phyloP scores from a whole-genome alignment of 2,329 filamentous ascomycete genomes.

The Fusarium abutilonis region DNA sequence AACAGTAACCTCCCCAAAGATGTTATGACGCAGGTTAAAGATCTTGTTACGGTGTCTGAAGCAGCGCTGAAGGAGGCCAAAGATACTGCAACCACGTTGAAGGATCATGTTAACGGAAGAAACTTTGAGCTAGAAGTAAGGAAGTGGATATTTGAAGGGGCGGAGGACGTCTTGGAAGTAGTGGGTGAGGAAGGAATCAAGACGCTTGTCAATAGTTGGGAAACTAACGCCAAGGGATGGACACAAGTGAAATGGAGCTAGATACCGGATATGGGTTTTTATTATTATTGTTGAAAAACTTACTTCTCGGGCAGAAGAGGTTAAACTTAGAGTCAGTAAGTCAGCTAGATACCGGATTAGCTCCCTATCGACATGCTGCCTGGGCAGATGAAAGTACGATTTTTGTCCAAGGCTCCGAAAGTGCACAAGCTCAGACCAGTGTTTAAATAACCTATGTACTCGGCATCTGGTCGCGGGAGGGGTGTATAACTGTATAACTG shows the following conservation, averaged over 20 bases:
- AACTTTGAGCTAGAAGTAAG: constrained; percentile 44
- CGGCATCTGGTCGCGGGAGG: too few relatives aligned
- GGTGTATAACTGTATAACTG: too few relatives aligned
- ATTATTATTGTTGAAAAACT: too few relatives aligned
- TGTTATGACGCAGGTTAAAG: constrained; percentile 49
- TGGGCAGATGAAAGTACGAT: too few relatives aligned
- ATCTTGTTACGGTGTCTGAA: constrained; percentile 46
- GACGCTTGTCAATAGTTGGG: constrained; percentile 50
- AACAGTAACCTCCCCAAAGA: constrained; percentile 54
- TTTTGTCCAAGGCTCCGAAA: too few relatives aligned
- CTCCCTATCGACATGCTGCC: too few relatives aligned
- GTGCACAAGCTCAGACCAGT: too few relatives aligned
- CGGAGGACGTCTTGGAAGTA: constrained; percentile 35
- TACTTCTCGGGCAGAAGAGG: too few relatives aligned
- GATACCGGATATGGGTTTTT: background rate
- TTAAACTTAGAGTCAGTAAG: too few relatives aligned
- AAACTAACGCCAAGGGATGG: constrained; percentile 50
- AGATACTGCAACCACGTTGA: constrained; percentile 43
- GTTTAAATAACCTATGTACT: too few relatives aligned
- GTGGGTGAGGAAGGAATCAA: constrained; percentile 43
- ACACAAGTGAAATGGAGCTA: constrained; percentile 49
- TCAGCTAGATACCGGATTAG: constrained; percentile 28
- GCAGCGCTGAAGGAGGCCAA: constrained; percentile 49
- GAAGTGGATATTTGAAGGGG: constrained; percentile 46
- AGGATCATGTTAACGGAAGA: constrained; percentile 43